These are phyloP conservation scores for Ophiocordyceps camponoti-leonardi DNA, from an alignment of 2,329 filamentous ascomycete species.

Conservation along the genomic window DNA sequence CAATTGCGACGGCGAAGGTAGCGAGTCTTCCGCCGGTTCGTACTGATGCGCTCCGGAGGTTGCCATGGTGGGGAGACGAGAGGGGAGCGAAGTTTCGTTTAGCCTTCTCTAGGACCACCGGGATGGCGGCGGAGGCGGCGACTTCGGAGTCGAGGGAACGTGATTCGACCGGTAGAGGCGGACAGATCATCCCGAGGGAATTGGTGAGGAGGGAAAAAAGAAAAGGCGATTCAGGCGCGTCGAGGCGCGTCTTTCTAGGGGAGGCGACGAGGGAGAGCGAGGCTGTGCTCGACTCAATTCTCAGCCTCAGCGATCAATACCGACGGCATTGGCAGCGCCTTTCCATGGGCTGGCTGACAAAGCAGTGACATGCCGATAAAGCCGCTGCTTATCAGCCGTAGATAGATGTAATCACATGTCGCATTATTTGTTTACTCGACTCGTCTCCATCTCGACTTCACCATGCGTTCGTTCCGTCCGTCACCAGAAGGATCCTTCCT, in stretches of 20 bases:
- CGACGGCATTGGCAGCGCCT: no score
- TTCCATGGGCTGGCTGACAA: background rate
- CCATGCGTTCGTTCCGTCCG: background rate
- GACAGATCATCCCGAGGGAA: no score
- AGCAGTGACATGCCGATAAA: background rate
- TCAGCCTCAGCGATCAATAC: background rate
- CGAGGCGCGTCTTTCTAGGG: background rate
- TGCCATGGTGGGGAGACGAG: no score
- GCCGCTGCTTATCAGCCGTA: no score
- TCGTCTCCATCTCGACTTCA: background rate
- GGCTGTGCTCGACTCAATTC: background rate
- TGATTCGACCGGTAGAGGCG: no score
- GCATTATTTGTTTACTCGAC: background rate
- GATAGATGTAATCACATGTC: background rate
- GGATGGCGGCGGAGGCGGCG: no score
- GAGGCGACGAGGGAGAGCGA: background rate
- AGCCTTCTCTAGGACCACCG: no score
- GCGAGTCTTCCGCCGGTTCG: slow-evolving; percentile 16
- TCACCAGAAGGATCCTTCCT: no score
- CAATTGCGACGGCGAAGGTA: slow-evolving; percentile 37
- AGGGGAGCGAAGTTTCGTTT: no score
- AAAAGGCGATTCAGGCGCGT: background rate
- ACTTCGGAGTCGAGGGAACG: no score
- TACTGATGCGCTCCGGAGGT: background rate
- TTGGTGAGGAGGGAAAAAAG: background rate